phyloP scores from a whole-genome alignment of 2,329 filamentous ascomycete genomes.

The Graphilbum fragrans region DNA sequence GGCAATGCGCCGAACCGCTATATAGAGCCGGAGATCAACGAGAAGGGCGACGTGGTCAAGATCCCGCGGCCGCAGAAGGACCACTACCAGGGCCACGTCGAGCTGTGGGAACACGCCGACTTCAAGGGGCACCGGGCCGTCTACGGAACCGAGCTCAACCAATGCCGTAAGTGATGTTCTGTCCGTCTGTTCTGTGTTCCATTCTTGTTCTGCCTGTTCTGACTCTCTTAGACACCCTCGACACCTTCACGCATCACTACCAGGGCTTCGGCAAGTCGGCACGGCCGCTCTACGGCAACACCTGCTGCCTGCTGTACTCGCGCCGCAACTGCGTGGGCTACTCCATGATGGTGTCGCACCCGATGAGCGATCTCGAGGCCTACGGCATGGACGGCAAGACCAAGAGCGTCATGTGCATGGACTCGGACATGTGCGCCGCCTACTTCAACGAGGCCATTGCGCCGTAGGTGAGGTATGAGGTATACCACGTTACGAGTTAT shows the following conservation, averaged over 20 bases:
- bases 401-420: constrained; percentile 5
- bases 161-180: not conserved
- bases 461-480: too few species aligned
- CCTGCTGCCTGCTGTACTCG: constrained; percentile 5
- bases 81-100: not conserved
- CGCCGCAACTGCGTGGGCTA: constrained; percentile 3
- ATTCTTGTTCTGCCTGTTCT: not conserved
- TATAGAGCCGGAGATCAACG: not conserved
- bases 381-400: constrained; percentile 5
- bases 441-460: too few species aligned
- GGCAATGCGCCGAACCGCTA: not conserved
- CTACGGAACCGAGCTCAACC: not conserved
- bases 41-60: not conserved
- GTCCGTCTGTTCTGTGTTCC: not conserved
- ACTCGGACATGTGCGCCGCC: not conserved
- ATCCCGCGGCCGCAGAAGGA: not conserved
- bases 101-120: constrained; percentile 3
- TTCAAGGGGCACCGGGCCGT: constrained; percentile 1
- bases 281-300: not conserved
- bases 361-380: not conserved
- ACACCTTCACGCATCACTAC: not conserved
- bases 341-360: not conserved
- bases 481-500: too few species aligned
- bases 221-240: constrained; percentile 2
- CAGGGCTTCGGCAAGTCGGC: constrained; percentile 6